Percentiles rank a stretch among this genome's conserved stretches.
Evolutionary conservation across 148 eudicot species (phyloP).

Genomic region (Selenicereus undatus): DNA sequence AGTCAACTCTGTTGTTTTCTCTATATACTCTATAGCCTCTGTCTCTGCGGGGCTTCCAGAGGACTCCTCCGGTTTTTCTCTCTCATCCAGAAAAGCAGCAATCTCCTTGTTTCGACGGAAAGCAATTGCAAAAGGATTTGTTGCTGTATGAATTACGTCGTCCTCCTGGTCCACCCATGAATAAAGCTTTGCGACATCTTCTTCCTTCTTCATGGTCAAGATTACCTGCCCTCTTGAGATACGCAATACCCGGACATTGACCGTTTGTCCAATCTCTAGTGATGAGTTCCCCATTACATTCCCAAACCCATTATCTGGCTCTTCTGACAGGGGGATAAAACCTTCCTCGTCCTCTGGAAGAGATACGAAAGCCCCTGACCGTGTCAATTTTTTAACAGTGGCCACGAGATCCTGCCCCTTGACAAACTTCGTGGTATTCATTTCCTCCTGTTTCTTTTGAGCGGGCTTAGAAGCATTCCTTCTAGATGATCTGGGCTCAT

Average conservation of each 20-base stretch:
- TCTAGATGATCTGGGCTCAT: conserved; percentile 49
- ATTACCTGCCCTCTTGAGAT: conserved; percentile 63
- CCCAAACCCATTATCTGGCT: conserved; percentile 61
- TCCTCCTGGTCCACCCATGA: conserved; percentile 34
- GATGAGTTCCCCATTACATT: conserved; percentile 59
- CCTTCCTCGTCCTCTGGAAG: conserved; percentile 96
- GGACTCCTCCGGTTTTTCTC: conserved; percentile 40
- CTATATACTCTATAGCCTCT: conserved; percentile 16
- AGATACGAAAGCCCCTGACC: conserved; percentile 77
- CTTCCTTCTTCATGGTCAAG: conserved; percentile 76
- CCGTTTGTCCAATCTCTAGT: conserved; percentile 77
- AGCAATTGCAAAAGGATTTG: conserved; percentile 81
- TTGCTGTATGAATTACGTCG: conserved; percentile 50
- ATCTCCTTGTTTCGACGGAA: conserved; percentile 73
- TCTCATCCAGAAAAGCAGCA: conserved; percentile 72
- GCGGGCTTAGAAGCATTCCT: conserved; percentile 31
- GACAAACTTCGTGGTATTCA: conserved; percentile 62
- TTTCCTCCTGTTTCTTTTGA: conserved; percentile 41
- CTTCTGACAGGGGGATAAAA: conserved; percentile 75
- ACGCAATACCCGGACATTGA: conserved; percentile 71
- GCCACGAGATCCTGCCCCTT: conserved; percentile 86
- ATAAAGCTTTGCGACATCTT: conserved; percentile 45
- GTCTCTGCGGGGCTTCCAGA: conserved; percentile 17
- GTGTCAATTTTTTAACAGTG: conserved; percentile 66
- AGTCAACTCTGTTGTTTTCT: conserved; percentile 6